Evolutionary conservation across 768 basidiomycete genomes (phyloP), one percentile per base, ranked within the genome.

Genomic region (Amanita rimosa): DNA sequence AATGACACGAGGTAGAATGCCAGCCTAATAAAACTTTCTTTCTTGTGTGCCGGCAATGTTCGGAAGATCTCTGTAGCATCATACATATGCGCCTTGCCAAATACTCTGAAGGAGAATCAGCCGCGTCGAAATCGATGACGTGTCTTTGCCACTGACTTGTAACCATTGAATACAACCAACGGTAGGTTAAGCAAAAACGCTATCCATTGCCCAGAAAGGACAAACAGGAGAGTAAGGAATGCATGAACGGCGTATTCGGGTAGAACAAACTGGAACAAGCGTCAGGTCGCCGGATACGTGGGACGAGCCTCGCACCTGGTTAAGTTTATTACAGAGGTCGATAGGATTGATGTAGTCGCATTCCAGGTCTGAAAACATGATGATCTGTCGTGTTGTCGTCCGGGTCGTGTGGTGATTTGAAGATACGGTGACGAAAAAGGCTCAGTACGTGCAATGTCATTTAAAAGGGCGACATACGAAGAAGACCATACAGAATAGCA

Each of bases 291-390:
- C 21, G 17, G 14, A 40, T 16, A 16, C 33, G 35, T 13, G 26
- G 13, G 8, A 6, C 6, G 8, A 21, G n/a, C 34, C 22, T 22
- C 74, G 40, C 55, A 95, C 95, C 68, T 93, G 89, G 64, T 98
- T 98, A 59, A 98, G 83, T 74, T 96, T 97, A 71, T 98, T 98
- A 71, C 96, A 98, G 34, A 98, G 83, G 67, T 99, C 96, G 79
- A 99, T 99, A 46, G 96, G 96, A 69, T 99, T 99, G 75, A 98
- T 95, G 71, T 97, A 98, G 76, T 96, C 93, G 74, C 92, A 96
- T 71, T 97, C 95, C 62, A 98, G 72, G 71, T 98, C 96, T 38
- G 93, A 96, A 75, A 98, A 98, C 95, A 97, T 98, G 74, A 99
- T 98, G 61, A 99, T 97, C 95, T 98, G 58, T 43, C 29, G 31